Conservation (phyloP, 2,329 filamentous ascomycete genomes). For the Ceratocystis papillata region DNA sequence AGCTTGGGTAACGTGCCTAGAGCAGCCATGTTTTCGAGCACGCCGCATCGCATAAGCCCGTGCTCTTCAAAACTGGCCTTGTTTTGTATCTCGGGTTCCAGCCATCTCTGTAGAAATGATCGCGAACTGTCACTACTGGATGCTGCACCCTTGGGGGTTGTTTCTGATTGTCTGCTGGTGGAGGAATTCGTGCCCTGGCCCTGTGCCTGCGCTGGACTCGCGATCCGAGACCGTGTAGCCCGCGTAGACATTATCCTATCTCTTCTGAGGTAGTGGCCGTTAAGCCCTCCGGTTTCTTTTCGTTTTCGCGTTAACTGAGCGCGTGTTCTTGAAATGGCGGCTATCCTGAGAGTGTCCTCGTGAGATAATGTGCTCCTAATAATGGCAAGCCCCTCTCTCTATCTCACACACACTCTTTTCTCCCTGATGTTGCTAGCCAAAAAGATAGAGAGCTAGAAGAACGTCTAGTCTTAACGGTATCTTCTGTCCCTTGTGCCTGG, state of each 20-base stretch:
- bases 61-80: conserved; percentile 68
- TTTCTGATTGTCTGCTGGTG: conserved; percentile 30
- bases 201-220: conserved; percentile 17
- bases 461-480: background rate
- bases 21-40: conserved; percentile 74
- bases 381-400: background rate
- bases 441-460: background rate
- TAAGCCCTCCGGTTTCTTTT: conserved; percentile 19
- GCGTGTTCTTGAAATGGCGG: background rate
- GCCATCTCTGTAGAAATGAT: conserved; percentile 46
- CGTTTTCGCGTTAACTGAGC: conserved; percentile 23
- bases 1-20: conserved; percentile 62
- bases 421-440: background rate
- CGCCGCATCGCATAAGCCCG: conserved; percentile 61
- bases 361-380: background rate
- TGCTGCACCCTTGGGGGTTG: conserved; percentile 29
- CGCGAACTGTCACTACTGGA: conserved; percentile 34
- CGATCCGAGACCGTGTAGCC: conserved; percentile 21
- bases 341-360: background rate
- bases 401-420: background rate
- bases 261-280: conserved; percentile 16
- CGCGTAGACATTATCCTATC: conserved; percentile 27
- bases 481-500: background rate
- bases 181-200: background rate
- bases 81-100: conserved; percentile 48